These are phyloP conservation scores for Cyclotella atomus DNA, from an alignment of 108 stramenopile genomes.

Conservation along the genomic window DNA sequence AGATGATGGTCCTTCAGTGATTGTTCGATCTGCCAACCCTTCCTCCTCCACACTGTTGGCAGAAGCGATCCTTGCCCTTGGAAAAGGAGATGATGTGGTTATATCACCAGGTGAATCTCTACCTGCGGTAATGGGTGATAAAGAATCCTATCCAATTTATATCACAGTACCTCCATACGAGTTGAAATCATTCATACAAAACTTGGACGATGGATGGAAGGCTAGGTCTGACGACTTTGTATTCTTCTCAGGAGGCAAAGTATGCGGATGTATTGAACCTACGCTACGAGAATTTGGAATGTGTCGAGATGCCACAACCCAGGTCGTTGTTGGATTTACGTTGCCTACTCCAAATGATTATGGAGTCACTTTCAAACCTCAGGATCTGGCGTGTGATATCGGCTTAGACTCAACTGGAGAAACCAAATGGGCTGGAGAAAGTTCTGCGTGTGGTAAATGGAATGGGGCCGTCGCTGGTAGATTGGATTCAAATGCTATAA, in stretches of 20 bases:
- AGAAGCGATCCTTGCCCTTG: constrained; percentile 60
- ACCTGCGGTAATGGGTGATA: constrained; percentile 52
- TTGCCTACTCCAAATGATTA: constrained; percentile 30
- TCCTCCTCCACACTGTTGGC: constrained; percentile 46
- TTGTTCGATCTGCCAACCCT: constrained; percentile 58
- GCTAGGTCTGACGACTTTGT: constrained; percentile 68
- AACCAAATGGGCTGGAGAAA: constrained; percentile 80
- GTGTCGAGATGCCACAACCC: constrained; percentile 82
- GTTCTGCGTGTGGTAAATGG: constrained; percentile 84
- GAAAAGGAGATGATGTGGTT: constrained; percentile 69
- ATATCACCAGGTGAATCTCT: constrained; percentile 59
- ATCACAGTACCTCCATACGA: constrained; percentile 72
- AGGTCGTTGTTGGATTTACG: constrained; percentile 70
- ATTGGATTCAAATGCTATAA: constrained; percentile 59
- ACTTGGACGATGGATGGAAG: constrained; percentile 60
- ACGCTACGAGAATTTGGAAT: constrained; percentile 71
- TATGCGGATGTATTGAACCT: constrained; percentile 80
- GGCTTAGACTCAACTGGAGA: constrained; percentile 71
- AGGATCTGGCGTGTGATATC: constrained; percentile 61
- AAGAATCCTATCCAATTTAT: constrained; percentile 75
- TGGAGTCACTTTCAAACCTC: constrained; percentile 32
- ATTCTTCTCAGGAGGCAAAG: constrained; percentile 77
- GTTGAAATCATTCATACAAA: constrained; percentile 62
- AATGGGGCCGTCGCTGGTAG: constrained; percentile 72
- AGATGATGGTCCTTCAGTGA: constrained; percentile 71